A percentile compares a stretch with the other conserved stretches of the same genome.
These are phyloP conservation scores for Gamarada debralockiae DNA, from an alignment of 495 filamentous ascomycete genomes.

Conservation along the genomic window DNA sequence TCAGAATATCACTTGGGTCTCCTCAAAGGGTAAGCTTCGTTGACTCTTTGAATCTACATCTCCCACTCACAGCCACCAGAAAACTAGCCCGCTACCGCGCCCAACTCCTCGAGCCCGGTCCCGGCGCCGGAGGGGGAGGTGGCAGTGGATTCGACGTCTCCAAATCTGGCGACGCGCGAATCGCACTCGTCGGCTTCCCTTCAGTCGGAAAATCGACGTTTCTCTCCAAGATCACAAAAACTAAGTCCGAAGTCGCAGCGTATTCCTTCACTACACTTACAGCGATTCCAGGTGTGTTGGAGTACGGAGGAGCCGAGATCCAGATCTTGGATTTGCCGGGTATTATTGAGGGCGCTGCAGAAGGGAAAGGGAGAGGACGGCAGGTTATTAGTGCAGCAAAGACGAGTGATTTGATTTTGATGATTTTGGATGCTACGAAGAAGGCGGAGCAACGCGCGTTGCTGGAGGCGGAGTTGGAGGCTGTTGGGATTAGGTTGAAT, in stretches of 20 bases:
- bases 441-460: constrained; percentile 89
- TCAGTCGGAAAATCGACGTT: constrained; percentile 99
- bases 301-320: constrained; percentile 98
- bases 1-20: constrained; percentile 97
- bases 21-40: constrained; percentile 76
- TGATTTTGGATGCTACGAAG: constrained; percentile 97
- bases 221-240: constrained; percentile 98
- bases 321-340: constrained; percentile 97
- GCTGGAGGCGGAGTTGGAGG: constrained; percentile 89
- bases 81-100: constrained; percentile 95
- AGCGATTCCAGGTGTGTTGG: constrained; percentile 94
- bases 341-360: constrained; percentile 96
- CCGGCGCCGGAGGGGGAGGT: constrained; percentile 71
- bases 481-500: constrained; percentile 94
- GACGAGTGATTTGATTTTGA: constrained; percentile 95
- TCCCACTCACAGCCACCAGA: constrained; percentile 40
- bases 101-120: constrained; percentile 88
- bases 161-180: constrained; percentile 95
- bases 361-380: constrained; percentile 92
- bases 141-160: constrained; percentile 90
- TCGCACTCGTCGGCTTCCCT: constrained; percentile 95
- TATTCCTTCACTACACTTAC: constrained; percentile 98
- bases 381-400: constrained; percentile 99
- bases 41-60: background rate
- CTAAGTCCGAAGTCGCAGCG: constrained; percentile 91